phyloP scores from a whole-genome alignment of 2,329 filamentous ascomycete genomes.

The Paecilomyces formosus region DNA sequence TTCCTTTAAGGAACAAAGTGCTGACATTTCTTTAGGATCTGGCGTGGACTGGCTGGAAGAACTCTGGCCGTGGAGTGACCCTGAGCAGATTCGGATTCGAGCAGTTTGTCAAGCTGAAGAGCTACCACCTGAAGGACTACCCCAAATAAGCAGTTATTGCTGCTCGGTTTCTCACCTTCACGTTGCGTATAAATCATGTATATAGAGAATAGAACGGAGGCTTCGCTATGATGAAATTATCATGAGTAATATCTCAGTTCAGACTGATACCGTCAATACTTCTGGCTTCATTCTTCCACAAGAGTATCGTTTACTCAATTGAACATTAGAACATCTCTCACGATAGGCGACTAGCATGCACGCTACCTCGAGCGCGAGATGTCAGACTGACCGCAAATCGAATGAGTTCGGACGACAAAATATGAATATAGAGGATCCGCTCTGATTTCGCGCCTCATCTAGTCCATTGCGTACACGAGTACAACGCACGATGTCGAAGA shows the following conservation, averaged over 20 bases:
- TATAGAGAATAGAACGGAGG: not conserved
- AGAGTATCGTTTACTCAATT: too few relatives aligned
- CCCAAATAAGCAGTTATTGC: slow-evolving; percentile 38
- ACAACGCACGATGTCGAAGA: too few relatives aligned
- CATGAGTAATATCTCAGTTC: not conserved
- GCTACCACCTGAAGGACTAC: slow-evolving; percentile 82
- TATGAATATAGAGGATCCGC: too few relatives aligned
- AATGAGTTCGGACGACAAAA: too few relatives aligned
- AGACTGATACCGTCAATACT: not conserved
- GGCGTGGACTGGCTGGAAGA: slow-evolving; percentile 97
- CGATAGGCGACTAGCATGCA: too few relatives aligned
- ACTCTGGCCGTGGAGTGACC: slow-evolving; percentile 86
- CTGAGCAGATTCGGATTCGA: slow-evolving; percentile 87
- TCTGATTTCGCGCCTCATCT: too few relatives aligned
- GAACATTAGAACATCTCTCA: too few relatives aligned
- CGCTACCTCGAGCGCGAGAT: too few relatives aligned
- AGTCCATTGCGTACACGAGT: too few relatives aligned
- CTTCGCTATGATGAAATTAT: not conserved
- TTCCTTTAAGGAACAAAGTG: slow-evolving; percentile 13
- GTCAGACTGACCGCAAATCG: too few relatives aligned
- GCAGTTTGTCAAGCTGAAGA: slow-evolving; percentile 94
- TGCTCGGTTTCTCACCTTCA: not conserved
- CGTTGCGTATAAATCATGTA: not conserved
- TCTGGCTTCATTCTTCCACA: not conserved
- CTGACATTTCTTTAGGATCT: slow-evolving; percentile 57